Evolutionary conservation across 1,139 yeast genomes (phyloP), one percentile per base, ranked within the genome.

Genomic region (Arxiozyma heterogenica): DNA sequence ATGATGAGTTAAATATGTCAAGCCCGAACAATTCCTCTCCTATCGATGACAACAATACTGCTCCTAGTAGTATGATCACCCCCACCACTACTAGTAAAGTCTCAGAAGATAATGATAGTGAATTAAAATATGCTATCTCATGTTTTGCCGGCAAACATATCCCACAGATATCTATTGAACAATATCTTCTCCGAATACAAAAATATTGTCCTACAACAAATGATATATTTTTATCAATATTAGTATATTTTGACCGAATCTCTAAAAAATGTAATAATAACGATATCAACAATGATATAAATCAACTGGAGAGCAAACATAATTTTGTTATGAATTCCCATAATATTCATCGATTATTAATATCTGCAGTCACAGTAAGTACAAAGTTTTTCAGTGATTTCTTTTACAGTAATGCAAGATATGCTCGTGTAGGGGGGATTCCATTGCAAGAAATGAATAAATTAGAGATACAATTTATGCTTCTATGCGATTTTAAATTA

Each of bases 191-290:
- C 43, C 81, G 98, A 64, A 94, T 93, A 30, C 79, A 91, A 66
- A 91, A 91, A 70, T 93, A 93, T 71, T 93, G 98, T 70, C 98
- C 98, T 0, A 94, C 94, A 22, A 90, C 98, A 3, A 93, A 93
- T 70, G 98, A 93, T 67, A 97, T 93, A 41, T 93, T 93, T 69
- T 75, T 93, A 51, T 84, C 95, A 43, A 73, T 93, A 52, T 75
- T 93, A 61, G 97, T 93, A 23, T 93, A 93, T 70, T 90, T 93
- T 72, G 98, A 93, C 70, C 75, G 98, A 58, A 89, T 93, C 53
- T 95, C 96, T 22, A 88, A 87, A 66, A 79, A 88, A 59, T 95
- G 96, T 53, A 86, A 86, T 66, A 58, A 60, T 44, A 27, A 22
- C 41, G 39, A 38, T 25, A n/a, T 44, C 22, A 50, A 25, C 18